phyloP scores from a whole-genome alignment of 495 filamentous ascomycete genomes.

The Geoglossum glabrum region DNA sequence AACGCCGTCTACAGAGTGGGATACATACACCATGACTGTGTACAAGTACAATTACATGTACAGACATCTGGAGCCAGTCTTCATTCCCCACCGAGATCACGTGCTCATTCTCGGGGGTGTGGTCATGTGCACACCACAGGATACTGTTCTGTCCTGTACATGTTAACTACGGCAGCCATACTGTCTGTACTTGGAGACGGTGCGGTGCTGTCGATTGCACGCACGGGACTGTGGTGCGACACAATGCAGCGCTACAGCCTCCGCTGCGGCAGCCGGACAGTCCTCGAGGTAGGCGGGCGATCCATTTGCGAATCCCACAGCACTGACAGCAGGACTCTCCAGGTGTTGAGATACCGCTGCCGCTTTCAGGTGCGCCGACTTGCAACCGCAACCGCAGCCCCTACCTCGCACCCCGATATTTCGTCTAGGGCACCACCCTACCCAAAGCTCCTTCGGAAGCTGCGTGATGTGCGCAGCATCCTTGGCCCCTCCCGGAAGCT shows the following conservation, averaged over 20 bases:
- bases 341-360: background rate
- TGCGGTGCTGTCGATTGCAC: too few relatives aligned
- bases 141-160: too few relatives aligned
- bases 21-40: too few relatives aligned
- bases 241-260: background rate
- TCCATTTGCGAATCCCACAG: background rate
- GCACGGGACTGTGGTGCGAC: background rate
- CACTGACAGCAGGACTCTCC: background rate
- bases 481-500: conserved; percentile 45
- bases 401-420: conserved; percentile 13
- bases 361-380: background rate
- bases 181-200: too few relatives aligned
- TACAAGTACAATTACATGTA: too few relatives aligned
- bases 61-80: too few relatives aligned
- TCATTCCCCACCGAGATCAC: too few relatives aligned
- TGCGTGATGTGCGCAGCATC: conserved; percentile 48
- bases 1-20: too few relatives aligned
- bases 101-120: too few relatives aligned
- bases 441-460: conserved; percentile 33
- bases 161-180: too few relatives aligned
- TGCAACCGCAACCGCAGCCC: background rate
- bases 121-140: too few relatives aligned
- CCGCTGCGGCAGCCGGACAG: background rate
- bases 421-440: conserved; percentile 42
- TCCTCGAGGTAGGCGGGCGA: background rate